Evolutionary conservation across 495 filamentous ascomycete genomes (phyloP).

Genomic region (Amorphotheca resinae): DNA sequence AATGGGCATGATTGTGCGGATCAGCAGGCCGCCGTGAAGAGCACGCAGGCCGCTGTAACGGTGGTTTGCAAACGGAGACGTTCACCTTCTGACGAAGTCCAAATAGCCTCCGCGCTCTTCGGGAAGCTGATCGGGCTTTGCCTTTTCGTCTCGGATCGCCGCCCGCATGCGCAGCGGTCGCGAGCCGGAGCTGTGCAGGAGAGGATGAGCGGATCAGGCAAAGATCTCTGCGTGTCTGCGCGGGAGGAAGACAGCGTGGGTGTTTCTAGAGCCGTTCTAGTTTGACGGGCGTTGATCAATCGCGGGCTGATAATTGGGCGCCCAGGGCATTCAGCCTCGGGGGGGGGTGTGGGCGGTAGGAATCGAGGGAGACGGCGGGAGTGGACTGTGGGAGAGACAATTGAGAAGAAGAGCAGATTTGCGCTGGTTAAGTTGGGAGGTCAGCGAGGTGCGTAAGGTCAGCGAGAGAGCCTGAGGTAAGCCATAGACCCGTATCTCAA

Average conservation of each 20-base stretch:
- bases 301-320: constrained; percentile 3
- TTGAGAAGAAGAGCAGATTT: constrained; percentile 7
- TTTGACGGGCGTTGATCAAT: constrained; percentile 7
- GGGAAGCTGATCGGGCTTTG: constrained; percentile 7
- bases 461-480: background rate
- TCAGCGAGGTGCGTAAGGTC: too few relatives aligned
- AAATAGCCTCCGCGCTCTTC: constrained; percentile 16
- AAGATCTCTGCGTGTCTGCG: constrained; percentile 1
- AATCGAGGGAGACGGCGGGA: too few relatives aligned
- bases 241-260: constrained; percentile 4
- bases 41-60: constrained; percentile 2
- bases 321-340: too few relatives aligned
- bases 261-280: constrained; percentile 9
- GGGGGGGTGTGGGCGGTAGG: too few relatives aligned
- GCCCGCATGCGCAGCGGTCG: constrained; percentile 8
- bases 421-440: constrained; percentile 7
- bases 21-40: background rate
- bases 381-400: constrained; percentile 3
- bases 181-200: constrained; percentile 6
- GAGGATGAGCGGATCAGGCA: constrained; percentile 3
- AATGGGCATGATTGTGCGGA: constrained; percentile 31
- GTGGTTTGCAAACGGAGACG: constrained; percentile 3
- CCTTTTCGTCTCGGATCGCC: constrained; percentile 5
- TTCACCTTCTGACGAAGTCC: constrained; percentile 7
- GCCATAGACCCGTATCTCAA: background rate